Base-by-base conservation (phyloP, 2,329 filamentous ascomycete species). In the Penicillium sp. region DNA sequence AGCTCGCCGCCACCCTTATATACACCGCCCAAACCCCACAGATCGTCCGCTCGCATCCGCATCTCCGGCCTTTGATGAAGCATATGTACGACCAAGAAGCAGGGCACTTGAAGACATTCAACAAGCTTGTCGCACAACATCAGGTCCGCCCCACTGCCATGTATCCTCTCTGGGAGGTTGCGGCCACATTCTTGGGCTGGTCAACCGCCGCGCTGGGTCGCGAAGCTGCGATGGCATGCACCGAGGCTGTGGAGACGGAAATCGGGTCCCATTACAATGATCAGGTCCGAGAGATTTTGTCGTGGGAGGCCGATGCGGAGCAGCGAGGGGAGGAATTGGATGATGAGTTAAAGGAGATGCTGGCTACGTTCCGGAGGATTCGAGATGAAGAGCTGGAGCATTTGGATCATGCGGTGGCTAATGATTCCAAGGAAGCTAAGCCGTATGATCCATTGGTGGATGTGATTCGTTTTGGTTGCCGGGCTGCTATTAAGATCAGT, bases 31-130 rank as follows among this genome's bases (percentile, higher is more conserved):
- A 99, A 74, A 93, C 86, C 1, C 91, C 92, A 0, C 84, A 87
- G n/a, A 78, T 97, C 50, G 81, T 91, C 54, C 83, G 85, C 62
- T 84, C 88, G 4, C 88, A 97, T 72, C 93, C 94, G 1, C 89
- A 96, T 70, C 86, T 99, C 18, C 88, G 90, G 6, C 89, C 91
- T 0, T 78, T 97, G 29, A 96, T 99, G 91, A 85, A 87, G 66
- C 94, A 97, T 81, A 99, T 99, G 94, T 92, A 96, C 79, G 90
- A 94, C 67, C 94, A 99, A 73, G 94, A 99, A 79, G 91, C 85
- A 12, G 88, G 86, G 8, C 94, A 99, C 75, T 86, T 97, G 65
- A 75, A 79, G 4, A 94, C 87, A 33, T 99, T 97, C 82, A 96
- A 96, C 74, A 68, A 79, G 3, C 82, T 97, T 25, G 80, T 97